Base-by-base conservation (phyloP, 2,329 filamentous ascomycete species). In the Dothideomycetes sp. region DNA sequence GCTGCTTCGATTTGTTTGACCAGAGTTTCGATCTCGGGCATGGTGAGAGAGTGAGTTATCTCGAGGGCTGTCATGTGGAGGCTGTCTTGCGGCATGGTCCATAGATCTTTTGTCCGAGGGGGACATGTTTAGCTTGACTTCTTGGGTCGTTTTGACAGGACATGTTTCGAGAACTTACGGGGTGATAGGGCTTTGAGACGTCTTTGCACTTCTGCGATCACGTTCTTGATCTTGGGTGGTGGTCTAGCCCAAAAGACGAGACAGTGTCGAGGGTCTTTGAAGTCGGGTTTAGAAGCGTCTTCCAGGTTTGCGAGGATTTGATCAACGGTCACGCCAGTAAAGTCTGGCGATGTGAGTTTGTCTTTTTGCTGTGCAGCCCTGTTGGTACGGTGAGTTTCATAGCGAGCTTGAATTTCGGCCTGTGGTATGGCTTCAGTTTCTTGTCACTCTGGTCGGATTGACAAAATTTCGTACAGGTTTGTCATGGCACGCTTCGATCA, bases 51-150 rank as follows among this genome's bases (percentile, higher is more conserved):
- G 59, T 91, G 86, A n/a, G 82, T 77, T 19, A 94, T 67, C 59
- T 96, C 89, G 2, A 95, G 70, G 1, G 78, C 74, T 0, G 89
- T 96, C 64, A 94, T 76, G 62, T 96, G 89, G 55, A 94, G 79
- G 45, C 74, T 74, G 40, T 81, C 68, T 8, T 70, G 62, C 0
- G 88, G 86, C 82, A 94, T 93, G 30, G 89, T 69, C 89, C 89
- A 96, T 18, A 94, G 64, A 49, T 71, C 84, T 88, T 49, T 13
- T 15, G 5, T 10, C 3, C 8, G 31, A n/a, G n/a, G n/a, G n/a
- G n/a, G n/a, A n/a, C n/a, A n/a, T n/a, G n/a, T 20, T 20, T 19
- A 34, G 43, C 28, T 8, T 25, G 23, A 7, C 12, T 25, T 25
- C 23, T n/a, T n/a, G n/a, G n/a, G n/a, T n/a, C n/a, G n/a, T 28